Evolutionary conservation across 345 rosid genomes (phyloP).

Genomic region (Lenwebbia sp.): DNA sequence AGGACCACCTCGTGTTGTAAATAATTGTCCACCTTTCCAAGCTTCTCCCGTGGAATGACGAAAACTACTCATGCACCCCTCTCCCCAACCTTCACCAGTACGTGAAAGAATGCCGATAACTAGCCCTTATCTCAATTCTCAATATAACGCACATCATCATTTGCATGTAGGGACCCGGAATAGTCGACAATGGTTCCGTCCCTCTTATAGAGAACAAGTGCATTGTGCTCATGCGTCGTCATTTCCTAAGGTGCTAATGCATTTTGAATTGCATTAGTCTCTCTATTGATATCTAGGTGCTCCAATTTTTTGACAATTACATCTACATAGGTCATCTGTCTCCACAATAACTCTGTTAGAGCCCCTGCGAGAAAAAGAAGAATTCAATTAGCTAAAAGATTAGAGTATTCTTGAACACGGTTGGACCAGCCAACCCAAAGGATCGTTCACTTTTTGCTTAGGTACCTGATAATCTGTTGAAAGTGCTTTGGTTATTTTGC

Average conservation of each 20-base stretch:
- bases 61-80: too few relatives aligned
- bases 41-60: too few relatives aligned
- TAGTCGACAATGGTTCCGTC: slow-evolving; percentile 33
- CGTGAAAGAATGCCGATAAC: too few relatives aligned
- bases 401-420: neutral
- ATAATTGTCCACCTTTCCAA: too few relatives aligned
- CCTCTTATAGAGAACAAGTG: slow-evolving; percentile 35
- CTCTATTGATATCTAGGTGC: slow-evolving; percentile 36
- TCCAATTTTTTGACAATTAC: slow-evolving; percentile 24
- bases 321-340: slow-evolving; percentile 16
- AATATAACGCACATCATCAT: too few relatives aligned
- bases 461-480: slow-evolving; percentile 33
- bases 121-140: too few relatives aligned
- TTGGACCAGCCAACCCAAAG: neutral
- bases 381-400: neutral
- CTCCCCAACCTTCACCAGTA: too few relatives aligned
- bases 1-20: too few relatives aligned
- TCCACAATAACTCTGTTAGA: slow-evolving; percentile 28
- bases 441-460: neutral
- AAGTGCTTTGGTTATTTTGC: slow-evolving; percentile 10
- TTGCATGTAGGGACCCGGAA: too few relatives aligned
- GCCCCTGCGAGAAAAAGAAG: slow-evolving; percentile 24
- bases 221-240: slow-evolving; percentile 24
- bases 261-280: slow-evolving; percentile 9
- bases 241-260: slow-evolving; percentile 43